These are phyloP conservation scores for Colletotrichum zoysiae DNA, from an alignment of 2,329 filamentous ascomycete species.

Conservation along the genomic window DNA sequence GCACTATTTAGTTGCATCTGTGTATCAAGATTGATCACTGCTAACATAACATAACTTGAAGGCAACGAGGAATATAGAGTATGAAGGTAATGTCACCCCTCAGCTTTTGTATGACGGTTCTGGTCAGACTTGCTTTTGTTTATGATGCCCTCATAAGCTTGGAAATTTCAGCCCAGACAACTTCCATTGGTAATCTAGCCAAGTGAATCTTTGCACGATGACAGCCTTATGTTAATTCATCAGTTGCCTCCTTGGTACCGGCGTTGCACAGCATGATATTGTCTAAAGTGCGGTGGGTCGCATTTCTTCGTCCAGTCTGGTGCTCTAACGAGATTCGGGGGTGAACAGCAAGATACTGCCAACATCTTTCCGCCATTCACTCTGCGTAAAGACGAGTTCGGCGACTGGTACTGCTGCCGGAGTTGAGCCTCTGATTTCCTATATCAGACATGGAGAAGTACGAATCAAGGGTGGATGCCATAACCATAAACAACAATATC, in stretches of 20 bases:
- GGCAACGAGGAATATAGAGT: fast-evolving
- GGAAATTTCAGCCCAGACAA: not conserved
- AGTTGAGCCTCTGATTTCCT: not conserved
- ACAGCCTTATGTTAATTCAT: not conserved
- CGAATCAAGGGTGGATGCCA: not conserved
- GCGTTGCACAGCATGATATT: not conserved
- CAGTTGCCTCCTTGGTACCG: not conserved
- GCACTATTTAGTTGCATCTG: no score
- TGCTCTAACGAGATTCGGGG: no score
- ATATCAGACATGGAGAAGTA: not conserved
- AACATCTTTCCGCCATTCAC: no score
- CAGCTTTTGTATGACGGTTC: not conserved
- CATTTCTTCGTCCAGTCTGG: not conserved
- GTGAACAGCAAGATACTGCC: no score
- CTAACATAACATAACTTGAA: not conserved
- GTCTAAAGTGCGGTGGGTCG: fast-evolving
- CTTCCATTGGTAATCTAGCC: not conserved
- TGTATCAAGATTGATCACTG: not conserved
- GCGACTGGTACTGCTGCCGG: not conserved
- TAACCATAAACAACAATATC: not conserved
- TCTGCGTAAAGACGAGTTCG: not conserved
- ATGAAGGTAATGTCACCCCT: fast-evolving
- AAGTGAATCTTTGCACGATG: not conserved
- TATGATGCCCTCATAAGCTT: not conserved
- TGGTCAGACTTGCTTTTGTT: fast-evolving